Percentiles rank a stretch among this genome's conserved stretches.
Evolutionary conservation across 2,329 filamentous ascomycete genomes (phyloP).

Genomic region (Conoideocrella luteorostrata): DNA sequence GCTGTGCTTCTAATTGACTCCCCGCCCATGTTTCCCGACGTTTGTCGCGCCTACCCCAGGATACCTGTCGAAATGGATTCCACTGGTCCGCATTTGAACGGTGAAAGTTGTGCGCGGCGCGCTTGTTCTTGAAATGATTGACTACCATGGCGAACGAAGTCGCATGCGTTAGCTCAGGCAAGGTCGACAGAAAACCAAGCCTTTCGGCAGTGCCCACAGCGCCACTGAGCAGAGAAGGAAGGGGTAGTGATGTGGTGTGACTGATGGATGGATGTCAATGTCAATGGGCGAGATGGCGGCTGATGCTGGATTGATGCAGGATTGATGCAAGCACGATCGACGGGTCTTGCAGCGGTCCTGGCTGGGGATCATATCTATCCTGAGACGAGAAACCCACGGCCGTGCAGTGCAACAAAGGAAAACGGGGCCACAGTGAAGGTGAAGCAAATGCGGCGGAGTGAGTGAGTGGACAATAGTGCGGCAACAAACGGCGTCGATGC

Average conservation of each 20-base stretch:
- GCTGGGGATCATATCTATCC: too few species aligned
- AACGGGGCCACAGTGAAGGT: too few species aligned
- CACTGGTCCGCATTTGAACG: conserved; percentile 33
- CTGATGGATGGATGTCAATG: too few species aligned
- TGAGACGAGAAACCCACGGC: background rate
- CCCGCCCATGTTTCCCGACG: conserved; percentile 30
- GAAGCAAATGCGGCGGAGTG: background rate
- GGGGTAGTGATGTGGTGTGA: background rate
- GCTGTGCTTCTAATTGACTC: conserved; percentile 25
- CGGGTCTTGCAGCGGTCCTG: too few species aligned
- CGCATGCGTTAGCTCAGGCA: conserved; percentile 10
- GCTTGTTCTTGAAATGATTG: conserved; percentile 39
- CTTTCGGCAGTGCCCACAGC: background rate
- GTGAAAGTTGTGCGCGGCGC: conserved; percentile 36
- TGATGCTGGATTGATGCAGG: too few species aligned
- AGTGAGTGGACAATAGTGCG: too few species aligned
- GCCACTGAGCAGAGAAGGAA: background rate
- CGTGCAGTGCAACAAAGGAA: background rate
- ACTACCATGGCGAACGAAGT: conserved; percentile 27
- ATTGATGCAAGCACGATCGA: too few species aligned
- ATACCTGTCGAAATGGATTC: conserved; percentile 40
- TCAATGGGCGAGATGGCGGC: too few species aligned
- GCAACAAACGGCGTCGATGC: too few species aligned
- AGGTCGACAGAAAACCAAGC: background rate
- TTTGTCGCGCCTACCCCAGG: conserved; percentile 24